phyloP scores from a whole-genome alignment of 352 stramenopile genomes.

The Elongisporangium undulatum region DNA sequence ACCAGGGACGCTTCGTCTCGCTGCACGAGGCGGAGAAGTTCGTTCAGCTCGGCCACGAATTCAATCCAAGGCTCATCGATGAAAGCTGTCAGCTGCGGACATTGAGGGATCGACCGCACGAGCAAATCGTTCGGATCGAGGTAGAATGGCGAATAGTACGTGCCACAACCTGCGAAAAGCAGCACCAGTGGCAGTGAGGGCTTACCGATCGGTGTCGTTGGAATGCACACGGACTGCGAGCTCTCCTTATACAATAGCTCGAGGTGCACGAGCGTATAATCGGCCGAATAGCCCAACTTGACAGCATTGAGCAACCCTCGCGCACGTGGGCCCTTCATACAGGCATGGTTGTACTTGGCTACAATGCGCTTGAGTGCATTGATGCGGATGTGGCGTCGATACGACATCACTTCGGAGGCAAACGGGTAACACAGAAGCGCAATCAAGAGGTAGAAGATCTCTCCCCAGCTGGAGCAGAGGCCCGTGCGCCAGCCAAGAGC shows the following conservation, averaged over 20 bases:
- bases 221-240: conserved; percentile 60
- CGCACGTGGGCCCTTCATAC: conserved; percentile 71
- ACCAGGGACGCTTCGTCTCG: conserved; percentile 46
- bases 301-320: conserved; percentile 68
- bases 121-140: conserved; percentile 78
- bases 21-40: conserved; percentile 63
- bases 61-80: conserved; percentile 85
- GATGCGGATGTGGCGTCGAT: conserved; percentile 65
- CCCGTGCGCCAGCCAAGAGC: conserved; percentile 47
- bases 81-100: conserved; percentile 73
- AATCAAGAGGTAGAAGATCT: conserved; percentile 57
- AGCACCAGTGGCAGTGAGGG: conserved; percentile 68
- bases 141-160: conserved; percentile 79
- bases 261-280: conserved; percentile 80
- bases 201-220: conserved; percentile 67
- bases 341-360: conserved; percentile 76
- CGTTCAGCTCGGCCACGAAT: conserved; percentile 79
- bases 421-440: conserved; percentile 69
- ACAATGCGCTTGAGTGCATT: conserved; percentile 77
- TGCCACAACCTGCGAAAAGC: conserved; percentile 69
- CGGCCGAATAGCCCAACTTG: conserved; percentile 70
- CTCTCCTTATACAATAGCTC: conserved; percentile 78
- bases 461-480: conserved; percentile 44
- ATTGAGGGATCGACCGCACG: conserved; percentile 74
- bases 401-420: conserved; percentile 55